phyloP scores from a whole-genome alignment of 495 filamentous ascomycete species.

The Annulohypoxylon bovei region DNA sequence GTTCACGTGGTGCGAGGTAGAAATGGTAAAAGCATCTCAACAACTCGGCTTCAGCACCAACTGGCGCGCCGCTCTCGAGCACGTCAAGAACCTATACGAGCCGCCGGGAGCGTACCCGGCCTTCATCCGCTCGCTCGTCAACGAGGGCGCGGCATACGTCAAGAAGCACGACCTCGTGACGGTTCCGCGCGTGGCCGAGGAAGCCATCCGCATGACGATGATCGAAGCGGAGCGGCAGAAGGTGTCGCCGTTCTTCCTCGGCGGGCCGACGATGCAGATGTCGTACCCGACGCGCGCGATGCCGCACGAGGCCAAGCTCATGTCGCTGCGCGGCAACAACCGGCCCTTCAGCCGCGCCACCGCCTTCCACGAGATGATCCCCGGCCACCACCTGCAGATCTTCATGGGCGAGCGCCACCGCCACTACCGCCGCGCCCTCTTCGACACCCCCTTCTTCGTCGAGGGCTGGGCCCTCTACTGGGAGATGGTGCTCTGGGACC shows the following conservation, averaged over 20 bases:
- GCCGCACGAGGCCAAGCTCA: constrained; percentile 60
- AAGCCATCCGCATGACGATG: constrained; percentile 63
- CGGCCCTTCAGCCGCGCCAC: constrained; percentile 61
- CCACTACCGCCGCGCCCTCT: constrained; percentile 56
- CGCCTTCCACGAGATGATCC: constrained; percentile 66
- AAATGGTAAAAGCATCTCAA: constrained; percentile 52
- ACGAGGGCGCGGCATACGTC: constrained; percentile 55
- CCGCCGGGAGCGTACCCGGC: constrained; percentile 57
- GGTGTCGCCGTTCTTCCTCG: constrained; percentile 64
- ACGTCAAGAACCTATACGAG: constrained; percentile 62
- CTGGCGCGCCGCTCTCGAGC: constrained; percentile 61
- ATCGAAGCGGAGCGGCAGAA: constrained; percentile 60
- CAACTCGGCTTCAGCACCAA: constrained; percentile 42
- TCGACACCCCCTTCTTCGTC: constrained; percentile 63
- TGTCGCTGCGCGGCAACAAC: constrained; percentile 65
- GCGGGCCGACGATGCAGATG: constrained; percentile 58
- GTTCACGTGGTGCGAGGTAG: constrained; percentile 55
- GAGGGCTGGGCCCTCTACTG: constrained; percentile 67
- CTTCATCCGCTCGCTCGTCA: constrained; percentile 55
- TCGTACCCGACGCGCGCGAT: constrained; percentile 61
- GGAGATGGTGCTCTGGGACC: constrained; percentile 61
- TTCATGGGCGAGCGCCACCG: constrained; percentile 53
- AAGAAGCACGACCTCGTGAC: constrained; percentile 61
- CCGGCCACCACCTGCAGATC: constrained; percentile 63
- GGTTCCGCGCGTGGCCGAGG: constrained; percentile 58